Evolutionary conservation across 2,329 filamentous ascomycete genomes (phyloP).

Genomic region (Pestalotiopsis sp.): DNA sequence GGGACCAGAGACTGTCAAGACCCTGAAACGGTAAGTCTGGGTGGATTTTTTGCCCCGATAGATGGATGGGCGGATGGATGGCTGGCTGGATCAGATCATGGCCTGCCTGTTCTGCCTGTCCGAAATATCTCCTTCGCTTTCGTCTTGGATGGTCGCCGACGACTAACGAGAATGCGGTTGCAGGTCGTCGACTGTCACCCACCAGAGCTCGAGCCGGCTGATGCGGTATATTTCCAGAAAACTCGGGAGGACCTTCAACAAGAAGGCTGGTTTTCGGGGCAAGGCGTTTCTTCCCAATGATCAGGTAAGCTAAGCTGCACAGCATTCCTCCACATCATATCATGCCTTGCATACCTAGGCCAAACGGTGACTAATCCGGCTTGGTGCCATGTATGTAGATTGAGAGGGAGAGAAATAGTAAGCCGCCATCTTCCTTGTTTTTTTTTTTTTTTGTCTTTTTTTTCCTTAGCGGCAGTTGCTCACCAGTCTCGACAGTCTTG

Average conservation of each 20-base stretch:
- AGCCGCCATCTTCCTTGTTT: background rate
- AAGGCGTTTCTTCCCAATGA: slow-evolving; percentile 10
- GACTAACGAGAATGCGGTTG: background rate
- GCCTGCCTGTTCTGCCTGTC: too few relatives aligned
- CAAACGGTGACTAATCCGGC: background rate
- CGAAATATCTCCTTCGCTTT: too few relatives aligned
- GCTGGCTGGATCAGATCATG: too few relatives aligned
- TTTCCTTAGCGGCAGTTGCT: background rate
- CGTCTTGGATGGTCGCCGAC: background rate
- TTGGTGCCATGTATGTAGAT: background rate
- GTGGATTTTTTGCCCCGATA: background rate
- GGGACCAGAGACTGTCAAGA: slow-evolving; percentile 6
- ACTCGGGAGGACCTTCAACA: slow-evolving; percentile 9
- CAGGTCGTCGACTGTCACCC: background rate
- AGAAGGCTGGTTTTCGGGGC: slow-evolving; percentile 10
- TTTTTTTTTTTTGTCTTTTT: too few relatives aligned
- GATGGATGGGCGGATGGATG: too few relatives aligned
- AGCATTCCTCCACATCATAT: background rate
- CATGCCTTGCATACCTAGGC: background rate
- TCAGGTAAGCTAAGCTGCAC: background rate
- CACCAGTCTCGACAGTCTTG: background rate
- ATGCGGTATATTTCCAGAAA: slow-evolving; percentile 12
- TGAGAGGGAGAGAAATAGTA: slow-evolving; percentile 9
- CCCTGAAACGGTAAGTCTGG: slow-evolving; percentile 7
- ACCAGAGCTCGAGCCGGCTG: background rate